phyloP scores from a whole-genome alignment of 192 early-diverging fungal species.

The Diversispora epigaea region DNA sequence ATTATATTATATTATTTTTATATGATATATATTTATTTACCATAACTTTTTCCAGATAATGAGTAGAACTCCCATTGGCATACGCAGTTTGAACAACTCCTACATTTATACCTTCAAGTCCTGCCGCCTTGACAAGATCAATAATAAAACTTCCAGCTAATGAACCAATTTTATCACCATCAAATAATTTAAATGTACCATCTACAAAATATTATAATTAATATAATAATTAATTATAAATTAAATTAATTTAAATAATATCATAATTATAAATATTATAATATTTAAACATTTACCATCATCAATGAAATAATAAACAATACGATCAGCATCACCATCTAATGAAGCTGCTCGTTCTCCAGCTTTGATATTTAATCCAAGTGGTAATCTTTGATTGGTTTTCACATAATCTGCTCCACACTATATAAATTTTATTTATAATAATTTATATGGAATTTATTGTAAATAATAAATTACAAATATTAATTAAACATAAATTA shows the following conservation, averaged over 20 bases:
- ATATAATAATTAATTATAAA: not conserved
- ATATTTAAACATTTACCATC: constrained; percentile 48
- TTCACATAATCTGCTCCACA: constrained; percentile 99
- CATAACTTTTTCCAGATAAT: constrained; percentile 87
- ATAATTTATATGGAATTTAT: not conserved
- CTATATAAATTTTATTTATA: constrained; percentile 37
- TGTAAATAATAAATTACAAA: constrained; percentile 1
- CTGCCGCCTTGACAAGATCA: constrained; percentile 79
- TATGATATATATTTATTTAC: constrained; percentile 42
- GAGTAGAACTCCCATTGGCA: constrained; percentile 95
- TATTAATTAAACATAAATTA: not conserved
- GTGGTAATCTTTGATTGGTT: constrained; percentile 77
- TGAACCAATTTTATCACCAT: constrained; percentile 99
- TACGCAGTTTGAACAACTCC: constrained; percentile 99
- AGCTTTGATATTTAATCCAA: constrained; percentile 60
- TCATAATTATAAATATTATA: not conserved
- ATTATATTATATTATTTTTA: not conserved
- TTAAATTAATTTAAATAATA: not conserved
- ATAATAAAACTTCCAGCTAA: constrained; percentile 93
- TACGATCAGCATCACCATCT: constrained; percentile 98
- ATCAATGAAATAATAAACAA: constrained; percentile 93
- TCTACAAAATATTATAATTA: constrained; percentile 40
- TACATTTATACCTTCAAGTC: constrained; percentile 75
- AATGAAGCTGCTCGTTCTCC: constrained; percentile 84
- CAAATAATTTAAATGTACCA: constrained; percentile 83